These are phyloP conservation scores for Leccinum disarticulatum DNA, from an alignment of 768 basidiomycete genomes.

Conservation along the genomic window DNA sequence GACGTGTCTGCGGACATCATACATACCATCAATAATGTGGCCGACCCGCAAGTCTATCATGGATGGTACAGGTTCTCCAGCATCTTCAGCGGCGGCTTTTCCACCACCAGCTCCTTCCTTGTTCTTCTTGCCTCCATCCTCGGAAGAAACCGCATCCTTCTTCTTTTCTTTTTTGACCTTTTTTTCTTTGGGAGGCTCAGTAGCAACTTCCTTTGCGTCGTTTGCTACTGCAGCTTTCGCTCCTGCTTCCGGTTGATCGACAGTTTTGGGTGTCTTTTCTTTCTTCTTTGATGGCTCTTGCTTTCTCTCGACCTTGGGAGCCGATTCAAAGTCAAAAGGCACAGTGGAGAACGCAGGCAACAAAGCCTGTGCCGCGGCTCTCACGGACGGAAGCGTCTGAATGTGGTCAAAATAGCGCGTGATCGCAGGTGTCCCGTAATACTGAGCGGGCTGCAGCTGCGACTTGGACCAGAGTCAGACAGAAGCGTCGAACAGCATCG, in stretches of 20 bases:
- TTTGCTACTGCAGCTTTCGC: conserved; percentile 29
- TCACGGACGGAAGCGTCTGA: conserved; percentile 67
- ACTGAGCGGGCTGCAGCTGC: conserved; percentile 66
- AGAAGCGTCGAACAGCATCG: background rate
- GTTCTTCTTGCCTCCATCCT: conserved; percentile 39
- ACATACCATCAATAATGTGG: conserved; percentile 89
- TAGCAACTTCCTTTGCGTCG: conserved; percentile 42
- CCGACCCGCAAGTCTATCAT: conserved; percentile 98
- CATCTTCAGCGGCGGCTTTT: conserved; percentile 52
- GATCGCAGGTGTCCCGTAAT: conserved; percentile 77
- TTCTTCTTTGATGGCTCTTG: conserved; percentile 77
- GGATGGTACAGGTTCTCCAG: conserved; percentile 83
- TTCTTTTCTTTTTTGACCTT: conserved; percentile 50
- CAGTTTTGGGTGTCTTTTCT: conserved; percentile 49
- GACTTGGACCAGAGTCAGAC: conserved; percentile 45
- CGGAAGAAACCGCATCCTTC: conserved; percentile 49
- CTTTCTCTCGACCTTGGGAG: conserved; percentile 75
- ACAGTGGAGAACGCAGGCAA: conserved; percentile 57
- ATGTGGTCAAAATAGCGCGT: conserved; percentile 96
- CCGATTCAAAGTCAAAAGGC: conserved; percentile 68
- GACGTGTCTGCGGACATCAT: conserved; percentile 24
- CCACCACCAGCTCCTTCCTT: conserved; percentile 36
- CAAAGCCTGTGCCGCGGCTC: conserved; percentile 51
- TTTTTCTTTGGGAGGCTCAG: conserved; percentile 26
- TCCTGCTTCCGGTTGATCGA: conserved; percentile 27